Conservation (phyloP, 2,329 filamentous ascomycete genomes). For the Cryphonectria parasitica region DNA sequence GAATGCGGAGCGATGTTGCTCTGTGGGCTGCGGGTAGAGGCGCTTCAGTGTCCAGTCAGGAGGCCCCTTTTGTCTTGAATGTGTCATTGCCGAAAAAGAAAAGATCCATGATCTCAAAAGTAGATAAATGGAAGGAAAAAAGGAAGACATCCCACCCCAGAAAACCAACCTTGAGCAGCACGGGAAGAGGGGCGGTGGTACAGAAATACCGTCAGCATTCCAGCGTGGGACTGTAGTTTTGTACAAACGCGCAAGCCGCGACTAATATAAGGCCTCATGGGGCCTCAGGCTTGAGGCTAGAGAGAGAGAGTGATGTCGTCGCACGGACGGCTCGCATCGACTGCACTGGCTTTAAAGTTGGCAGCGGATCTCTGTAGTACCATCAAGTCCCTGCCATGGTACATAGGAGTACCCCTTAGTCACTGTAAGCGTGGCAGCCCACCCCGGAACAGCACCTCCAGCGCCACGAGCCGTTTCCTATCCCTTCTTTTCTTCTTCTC, state of each 20-base stretch:
- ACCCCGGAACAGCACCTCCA: conserved; percentile 11
- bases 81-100: not conserved
- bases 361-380: conserved; percentile 2
- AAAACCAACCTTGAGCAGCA: not conserved
- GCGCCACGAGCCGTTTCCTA: conserved; percentile 14
- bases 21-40: conserved; percentile 11
- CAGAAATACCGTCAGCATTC: not conserved
- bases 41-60: conserved; percentile 12
- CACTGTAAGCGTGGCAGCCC: not conserved
- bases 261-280: not conserved
- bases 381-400: not conserved
- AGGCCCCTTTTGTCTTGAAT: not conserved
- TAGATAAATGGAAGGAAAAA: not conserved
- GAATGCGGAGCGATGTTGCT: conserved; percentile 5
- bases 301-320: conserved; percentile 4
- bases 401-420: not conserved
- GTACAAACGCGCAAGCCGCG: conserved; percentile 25
- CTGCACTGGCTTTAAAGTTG: not conserved
- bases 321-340: conserved; percentile 1
- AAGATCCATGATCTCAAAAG: not conserved
- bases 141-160: not conserved
- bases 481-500: not conserved
- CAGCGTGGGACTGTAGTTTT: not conserved
- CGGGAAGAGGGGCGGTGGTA: not conserved
- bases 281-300: not conserved